A percentile compares a stretch with the other conserved stretches of the same genome.
phyloP scores from a whole-genome alignment of 306 rosid genomes.

The Purshia tridentata region DNA sequence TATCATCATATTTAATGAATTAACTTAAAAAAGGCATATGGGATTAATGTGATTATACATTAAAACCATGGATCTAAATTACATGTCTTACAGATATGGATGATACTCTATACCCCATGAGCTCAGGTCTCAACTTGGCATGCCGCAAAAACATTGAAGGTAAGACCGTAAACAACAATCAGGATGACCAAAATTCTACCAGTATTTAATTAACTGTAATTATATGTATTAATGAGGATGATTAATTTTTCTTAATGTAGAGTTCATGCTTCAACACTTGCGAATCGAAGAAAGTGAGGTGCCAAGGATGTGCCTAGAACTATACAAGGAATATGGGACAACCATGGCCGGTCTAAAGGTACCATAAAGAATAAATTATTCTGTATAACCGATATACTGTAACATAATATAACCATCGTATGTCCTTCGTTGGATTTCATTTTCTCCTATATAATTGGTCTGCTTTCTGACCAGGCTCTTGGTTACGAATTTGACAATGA shows the following conservation, averaged over 20 bases:
- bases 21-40: conserved; percentile 1
- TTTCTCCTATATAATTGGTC: too few species aligned
- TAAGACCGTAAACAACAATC: conserved; percentile 8
- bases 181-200: not conserved
- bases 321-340: conserved; percentile 72
- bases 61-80: too few species aligned
- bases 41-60: too few species aligned
- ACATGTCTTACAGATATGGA: conserved; percentile 61
- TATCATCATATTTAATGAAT: conserved; percentile 11
- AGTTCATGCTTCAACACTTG: conserved; percentile 62
- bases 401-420: too few species aligned
- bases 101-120: conserved; percentile 84
- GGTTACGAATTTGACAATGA: conserved; percentile 77
- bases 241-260: conserved; percentile 35
- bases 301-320: conserved; percentile 67
- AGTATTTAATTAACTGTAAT: not conserved
- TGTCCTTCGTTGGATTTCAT: too few species aligned
- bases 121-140: conserved; percentile 66
- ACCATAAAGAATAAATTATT: too few species aligned
- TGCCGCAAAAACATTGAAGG: conserved; percentile 83
- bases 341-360: conserved; percentile 94
- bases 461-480: conserved; percentile 40
- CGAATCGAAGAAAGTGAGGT: conserved; percentile 68
- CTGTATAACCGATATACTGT: too few species aligned
- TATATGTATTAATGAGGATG: not conserved